Base-by-base conservation (phyloP, 2,329 filamentous ascomycete species). In the Chaetomium globosum region DNA sequence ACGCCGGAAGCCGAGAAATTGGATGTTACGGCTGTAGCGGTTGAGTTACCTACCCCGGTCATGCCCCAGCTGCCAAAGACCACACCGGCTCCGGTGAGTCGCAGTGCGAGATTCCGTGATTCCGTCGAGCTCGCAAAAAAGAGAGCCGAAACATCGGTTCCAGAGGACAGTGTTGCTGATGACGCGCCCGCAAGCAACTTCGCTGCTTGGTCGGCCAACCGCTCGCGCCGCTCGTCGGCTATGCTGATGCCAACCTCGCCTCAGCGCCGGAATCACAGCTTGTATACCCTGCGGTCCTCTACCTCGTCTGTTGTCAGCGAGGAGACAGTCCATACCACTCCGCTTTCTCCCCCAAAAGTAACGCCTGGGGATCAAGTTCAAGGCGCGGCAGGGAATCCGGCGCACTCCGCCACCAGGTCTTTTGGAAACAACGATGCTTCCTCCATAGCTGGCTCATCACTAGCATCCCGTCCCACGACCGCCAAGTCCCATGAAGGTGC, bases 121-220 rank as follows among this genome's bases (percentile, higher is more conserved):
- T 71, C 72, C 1, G 66, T 71, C n/a, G 53, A 70, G 28, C 60
- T 72, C 10, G 68, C 69, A 5, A 72, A 70, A 46, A 61, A 46
- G 33, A 68, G 53, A 46, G 61, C 51, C 0, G 61, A 63, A 26
- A 8, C 39, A 19, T 9, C 61, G 28, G 16, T 55, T 30, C 31
- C 62, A 28, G 65, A 66, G 23, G 55, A 65, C 36, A 30, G 10
- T 4, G 51, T 65, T 23, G 62, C 59, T 12, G 49, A 58, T 21
- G 51, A 57, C 49, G 64, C 54, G 30, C 64, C 64, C 46, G 60
- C 65, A 30, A 67, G 30, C 61, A 61, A 61, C 26, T 68, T 65
- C 19, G 53, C 67, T 16, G 61, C 68, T 52, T 67, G 65, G 61
- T 65, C 70, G 46, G 64, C 66, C 39, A 55, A 58, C n/a, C 66